Base-by-base conservation (phyloP, 169 alveolate species). In the Plasmodium malariae region DNA sequence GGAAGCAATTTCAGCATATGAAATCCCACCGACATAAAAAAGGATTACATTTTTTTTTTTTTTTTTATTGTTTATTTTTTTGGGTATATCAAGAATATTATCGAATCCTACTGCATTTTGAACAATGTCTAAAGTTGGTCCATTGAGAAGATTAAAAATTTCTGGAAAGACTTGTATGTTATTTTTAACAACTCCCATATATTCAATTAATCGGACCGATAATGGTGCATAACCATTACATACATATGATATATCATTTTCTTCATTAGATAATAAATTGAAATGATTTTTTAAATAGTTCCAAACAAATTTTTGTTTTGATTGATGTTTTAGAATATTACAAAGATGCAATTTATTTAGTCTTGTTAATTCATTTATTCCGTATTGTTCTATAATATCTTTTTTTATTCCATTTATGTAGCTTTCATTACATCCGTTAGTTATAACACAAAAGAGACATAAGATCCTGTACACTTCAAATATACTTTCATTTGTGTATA, bases 151-250 rank as follows among this genome's bases (percentile, higher is more conserved):
- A 54, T 67, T 80, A 65, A 80, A 63, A 7, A 80, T 49, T 65
- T 80, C 89, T 0, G 89, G 89, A 3, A 80, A 45, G 36, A 68
- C 70, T 51, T 80, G 89, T 40, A 80, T 37, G 34, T 80, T 80
- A 68, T 80, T 80, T 40, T 80, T 80, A 30, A 80, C 14, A 7
- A 67, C 30, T 1, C 63, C 78, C 68, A 80, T 80, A 54, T 92
- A 88, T 73, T 94, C 95, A 7, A 87, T 83, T 67, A 92, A 43
- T 37, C 96, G 40, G 14, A 92, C 65, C 32, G 95, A 88, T 17
- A 94, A 71, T 6, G 96, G 96, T 7, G 95, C 96, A 59, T 94
- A 94, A 1, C 96, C 96, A 36, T 94, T 94, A 62, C 93, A 94
- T 14, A 92, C 90, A 51, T 70, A 72, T 0, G 95, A 91, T 32